Evolutionary conservation across 208 protist genomes (phyloP).

Genomic region (Trypanosoma lewisi): DNA sequence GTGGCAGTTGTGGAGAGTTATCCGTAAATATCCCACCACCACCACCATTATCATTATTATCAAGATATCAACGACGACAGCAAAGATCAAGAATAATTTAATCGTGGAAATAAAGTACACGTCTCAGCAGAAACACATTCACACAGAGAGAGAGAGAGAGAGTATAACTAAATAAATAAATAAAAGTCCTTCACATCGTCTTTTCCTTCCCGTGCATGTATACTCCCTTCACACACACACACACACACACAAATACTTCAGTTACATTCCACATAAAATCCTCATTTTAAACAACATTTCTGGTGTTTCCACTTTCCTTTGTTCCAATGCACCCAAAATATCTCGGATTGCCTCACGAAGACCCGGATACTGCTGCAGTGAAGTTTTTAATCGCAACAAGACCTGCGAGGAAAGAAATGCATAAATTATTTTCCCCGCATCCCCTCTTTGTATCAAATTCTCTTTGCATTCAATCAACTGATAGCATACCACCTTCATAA

Average conservation of each 20-base stretch:
- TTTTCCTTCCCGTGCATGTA: neutral
- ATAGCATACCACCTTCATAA: slow-evolving; percentile 14
- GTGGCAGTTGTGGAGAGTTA: too few relatives aligned
- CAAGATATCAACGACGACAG: neutral
- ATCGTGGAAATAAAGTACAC: neutral
- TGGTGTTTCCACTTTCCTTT: slow-evolving; percentile 4
- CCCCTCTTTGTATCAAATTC: neutral
- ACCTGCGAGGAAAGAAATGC: slow-evolving; percentile 26
- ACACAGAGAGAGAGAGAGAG: neutral
- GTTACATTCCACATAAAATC: slow-evolving; percentile 9
- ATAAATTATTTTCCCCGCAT: slow-evolving; percentile 16
- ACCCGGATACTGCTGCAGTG: slow-evolving; percentile 17
- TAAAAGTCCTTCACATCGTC: too few relatives aligned
- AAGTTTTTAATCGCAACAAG: slow-evolving; percentile 11
- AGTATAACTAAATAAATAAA: slow-evolving; percentile 5
- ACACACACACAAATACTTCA: too few relatives aligned
- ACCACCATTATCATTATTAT: too few relatives aligned
- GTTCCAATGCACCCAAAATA: slow-evolving; percentile 13
- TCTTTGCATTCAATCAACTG: slow-evolving; percentile 1
- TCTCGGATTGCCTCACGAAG: slow-evolving; percentile 2
- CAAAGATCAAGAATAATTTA: slow-evolving; percentile 5
- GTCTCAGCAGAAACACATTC: neutral
- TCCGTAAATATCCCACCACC: too few relatives aligned
- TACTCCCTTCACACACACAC: neutral
- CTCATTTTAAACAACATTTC: slow-evolving; percentile 24